phyloP scores from a whole-genome alignment of 352 stramenopile species.

The Phytophthora litchii region DNA sequence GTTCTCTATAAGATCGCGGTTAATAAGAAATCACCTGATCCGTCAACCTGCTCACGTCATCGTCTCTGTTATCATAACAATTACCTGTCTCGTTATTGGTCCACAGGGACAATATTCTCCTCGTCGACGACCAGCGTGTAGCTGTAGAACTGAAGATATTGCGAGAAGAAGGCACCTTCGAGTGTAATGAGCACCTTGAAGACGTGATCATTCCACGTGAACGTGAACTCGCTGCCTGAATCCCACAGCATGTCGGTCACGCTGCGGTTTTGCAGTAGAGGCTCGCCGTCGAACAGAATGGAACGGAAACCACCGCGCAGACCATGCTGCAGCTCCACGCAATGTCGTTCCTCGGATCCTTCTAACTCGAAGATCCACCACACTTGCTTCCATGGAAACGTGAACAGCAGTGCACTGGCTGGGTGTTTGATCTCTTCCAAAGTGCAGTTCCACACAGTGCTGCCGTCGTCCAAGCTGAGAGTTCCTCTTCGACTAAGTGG shows the following conservation, averaged over 20 bases:
- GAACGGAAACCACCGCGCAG: slow-evolving; percentile 76
- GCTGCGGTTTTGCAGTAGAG: slow-evolving; percentile 68
- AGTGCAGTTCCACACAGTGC: slow-evolving; percentile 62
- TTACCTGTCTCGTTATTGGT: slow-evolving; percentile 21
- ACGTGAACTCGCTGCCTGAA: slow-evolving; percentile 73
- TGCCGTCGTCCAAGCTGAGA: slow-evolving; percentile 53
- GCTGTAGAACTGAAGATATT: slow-evolving; percentile 85
- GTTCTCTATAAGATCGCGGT: slow-evolving; percentile 29
- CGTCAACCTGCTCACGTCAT: slow-evolving; percentile 9
- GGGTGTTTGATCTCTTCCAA: slow-evolving; percentile 88
- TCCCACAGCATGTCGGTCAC: slow-evolving; percentile 84
- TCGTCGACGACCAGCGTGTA: slow-evolving; percentile 83
- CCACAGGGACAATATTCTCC: slow-evolving; percentile 64
- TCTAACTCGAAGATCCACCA: slow-evolving; percentile 85
- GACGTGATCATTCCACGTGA: slow-evolving; percentile 66
- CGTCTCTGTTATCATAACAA: slow-evolving; percentile 12
- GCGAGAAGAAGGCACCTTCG: slow-evolving; percentile 86
- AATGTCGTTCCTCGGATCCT: slow-evolving; percentile 55
- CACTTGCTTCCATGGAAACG: slow-evolving; percentile 87
- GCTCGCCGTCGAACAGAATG: slow-evolving; percentile 73
- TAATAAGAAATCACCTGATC: slow-evolving; percentile 16
- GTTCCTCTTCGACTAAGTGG: slow-evolving; percentile 63
- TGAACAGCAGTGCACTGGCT: slow-evolving; percentile 77
- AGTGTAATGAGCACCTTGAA: slow-evolving; percentile 82
- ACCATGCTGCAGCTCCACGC: slow-evolving; percentile 79